phyloP scores from a whole-genome alignment of 768 basidiomycete species.

The Piloderma croceum region DNA sequence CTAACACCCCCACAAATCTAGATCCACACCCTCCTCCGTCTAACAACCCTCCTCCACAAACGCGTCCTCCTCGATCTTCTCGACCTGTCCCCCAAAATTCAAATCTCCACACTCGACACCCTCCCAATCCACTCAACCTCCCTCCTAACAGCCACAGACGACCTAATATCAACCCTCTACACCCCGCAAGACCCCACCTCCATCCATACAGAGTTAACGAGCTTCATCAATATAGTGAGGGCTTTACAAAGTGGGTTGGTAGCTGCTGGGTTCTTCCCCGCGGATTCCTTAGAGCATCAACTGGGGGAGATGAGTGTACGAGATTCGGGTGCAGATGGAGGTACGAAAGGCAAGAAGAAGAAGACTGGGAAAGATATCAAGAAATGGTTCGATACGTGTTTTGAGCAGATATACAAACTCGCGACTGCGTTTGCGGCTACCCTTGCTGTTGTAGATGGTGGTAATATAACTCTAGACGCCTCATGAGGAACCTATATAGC shows the following conservation, averaged over 20 bases:
- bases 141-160: slow-evolving; percentile 54
- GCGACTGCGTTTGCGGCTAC: no score
- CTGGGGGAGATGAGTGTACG: slow-evolving; percentile 24
- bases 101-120: slow-evolving; percentile 38
- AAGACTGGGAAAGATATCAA: slow-evolving; percentile 36
- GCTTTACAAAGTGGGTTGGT: slow-evolving; percentile 26
- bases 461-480: no score
- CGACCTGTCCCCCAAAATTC: slow-evolving; percentile 20
- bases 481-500: no score
- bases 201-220: slow-evolving; percentile 34
- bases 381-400: slow-evolving; percentile 64
- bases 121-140: slow-evolving; percentile 45
- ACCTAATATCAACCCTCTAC: slow-evolving; percentile 63
- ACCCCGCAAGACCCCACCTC: slow-evolving; percentile 48
- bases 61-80: slow-evolving; percentile 51
- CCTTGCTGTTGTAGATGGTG: no score
- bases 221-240: slow-evolving; percentile 33
- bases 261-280: slow-evolving; percentile 19
- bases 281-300: slow-evolving; percentile 25
- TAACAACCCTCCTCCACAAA: slow-evolving; percentile 58
- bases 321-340: background rate
- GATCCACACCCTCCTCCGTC: slow-evolving; percentile 56
- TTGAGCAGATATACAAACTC: slow-evolving; percentile 57
- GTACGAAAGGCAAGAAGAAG: slow-evolving; percentile 13
- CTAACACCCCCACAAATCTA: slow-evolving; percentile 20